These are phyloP conservation scores for Hyphopichia pseudoburtonii DNA, from an alignment of 1,139 yeast species.

Conservation along the genomic window DNA sequence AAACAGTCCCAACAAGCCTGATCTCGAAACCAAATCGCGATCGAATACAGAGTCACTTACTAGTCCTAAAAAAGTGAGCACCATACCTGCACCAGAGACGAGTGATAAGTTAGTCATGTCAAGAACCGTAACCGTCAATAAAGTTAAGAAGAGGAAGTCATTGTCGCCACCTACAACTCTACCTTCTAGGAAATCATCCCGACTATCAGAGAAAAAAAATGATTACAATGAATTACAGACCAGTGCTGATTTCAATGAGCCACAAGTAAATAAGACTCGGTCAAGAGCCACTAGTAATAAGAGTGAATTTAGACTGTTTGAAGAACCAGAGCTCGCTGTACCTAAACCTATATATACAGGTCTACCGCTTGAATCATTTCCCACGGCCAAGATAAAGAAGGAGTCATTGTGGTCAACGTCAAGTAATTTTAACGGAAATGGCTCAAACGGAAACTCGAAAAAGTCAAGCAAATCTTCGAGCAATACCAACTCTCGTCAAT, in stretches of 20 bases:
- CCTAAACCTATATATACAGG: slow-evolving; percentile 63
- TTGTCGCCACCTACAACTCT: not conserved
- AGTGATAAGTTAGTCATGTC: too few species aligned
- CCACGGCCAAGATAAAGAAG: slow-evolving; percentile 53
- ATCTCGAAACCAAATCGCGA: not conserved
- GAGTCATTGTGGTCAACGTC: slow-evolving; percentile 49
- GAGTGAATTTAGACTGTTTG: slow-evolving; percentile 27
- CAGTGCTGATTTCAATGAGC: slow-evolving; percentile 12
- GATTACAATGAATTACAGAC: slow-evolving; percentile 7
- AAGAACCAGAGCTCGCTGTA: slow-evolving; percentile 59
- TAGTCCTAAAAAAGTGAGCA: too few species aligned
- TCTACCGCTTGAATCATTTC: slow-evolving; percentile 61
- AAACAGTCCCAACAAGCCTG: not conserved
- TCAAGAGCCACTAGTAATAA: slow-evolving; percentile 7
- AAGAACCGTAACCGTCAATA: not conserved
- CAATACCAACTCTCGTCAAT: slow-evolving; percentile 7
- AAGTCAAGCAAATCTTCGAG: slow-evolving; percentile 1
- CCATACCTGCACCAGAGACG: too few species aligned
- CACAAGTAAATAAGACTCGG: not conserved
- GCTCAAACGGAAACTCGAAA: not conserved
- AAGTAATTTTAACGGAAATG: slow-evolving; percentile 11
- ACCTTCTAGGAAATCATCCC: slow-evolving; percentile 5
- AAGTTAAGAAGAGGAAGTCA: not conserved
- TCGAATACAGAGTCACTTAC: too few species aligned
- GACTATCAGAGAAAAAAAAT: slow-evolving; percentile 4